Evolutionary conservation across 306 rosid species (phyloP).

Genomic region (Castanopsis chinensis): DNA sequence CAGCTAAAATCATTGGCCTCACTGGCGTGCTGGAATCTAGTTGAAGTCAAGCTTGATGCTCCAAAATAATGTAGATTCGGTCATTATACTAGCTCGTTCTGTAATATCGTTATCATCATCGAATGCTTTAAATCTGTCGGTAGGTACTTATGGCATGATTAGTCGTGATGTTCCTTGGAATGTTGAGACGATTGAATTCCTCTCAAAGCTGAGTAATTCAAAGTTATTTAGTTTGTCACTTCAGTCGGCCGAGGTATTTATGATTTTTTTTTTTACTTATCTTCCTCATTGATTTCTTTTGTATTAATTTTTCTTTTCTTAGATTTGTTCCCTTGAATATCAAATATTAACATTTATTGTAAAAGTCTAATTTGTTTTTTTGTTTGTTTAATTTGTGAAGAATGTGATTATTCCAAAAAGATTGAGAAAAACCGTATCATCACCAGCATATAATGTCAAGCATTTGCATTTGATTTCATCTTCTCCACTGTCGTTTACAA

Average conservation of each 20-base stretch:
- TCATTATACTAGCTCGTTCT: neutral
- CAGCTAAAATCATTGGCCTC: slow-evolving; percentile 18
- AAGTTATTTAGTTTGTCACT: neutral
- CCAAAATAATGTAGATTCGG: slow-evolving; percentile 12
- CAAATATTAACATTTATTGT: no score
- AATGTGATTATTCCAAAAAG: neutral
- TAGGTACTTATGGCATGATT: neutral
- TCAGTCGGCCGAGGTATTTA: neutral
- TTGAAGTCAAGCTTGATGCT: slow-evolving; percentile 25
- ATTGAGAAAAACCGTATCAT: slow-evolving; percentile 6
- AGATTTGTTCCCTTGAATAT: neutral
- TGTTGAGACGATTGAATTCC: slow-evolving; percentile 12
- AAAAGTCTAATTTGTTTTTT: neutral
- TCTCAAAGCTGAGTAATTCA: neutral
- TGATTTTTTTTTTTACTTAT: no score
- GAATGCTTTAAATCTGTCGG: neutral
- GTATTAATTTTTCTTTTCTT: neutral
- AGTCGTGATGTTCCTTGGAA: neutral
- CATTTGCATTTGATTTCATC: neutral
- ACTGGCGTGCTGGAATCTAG: neutral
- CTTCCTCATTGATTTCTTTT: neutral
- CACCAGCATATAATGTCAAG: slow-evolving; percentile 15
- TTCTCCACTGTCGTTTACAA: neutral
- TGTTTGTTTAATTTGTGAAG: neutral
- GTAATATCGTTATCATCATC: neutral